Evolutionary conservation across 768 basidiomycete genomes (phyloP), one percentile per base, ranked within the genome.

Genomic region (Boletus tomentosulus): DNA sequence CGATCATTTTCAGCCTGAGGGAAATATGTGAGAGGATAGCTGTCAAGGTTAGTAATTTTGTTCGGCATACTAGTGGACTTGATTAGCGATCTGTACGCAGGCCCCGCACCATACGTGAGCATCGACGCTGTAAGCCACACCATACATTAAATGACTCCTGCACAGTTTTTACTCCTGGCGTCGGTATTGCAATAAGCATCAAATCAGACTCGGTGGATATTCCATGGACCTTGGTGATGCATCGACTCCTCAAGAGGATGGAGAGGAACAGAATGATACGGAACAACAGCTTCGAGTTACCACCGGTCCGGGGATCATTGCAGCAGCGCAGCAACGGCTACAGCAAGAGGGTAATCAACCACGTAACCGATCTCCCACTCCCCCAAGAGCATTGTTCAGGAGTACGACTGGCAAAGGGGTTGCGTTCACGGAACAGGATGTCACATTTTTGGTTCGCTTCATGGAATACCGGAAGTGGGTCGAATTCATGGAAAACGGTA

Each of bases 361-460:
- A n/a, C 78, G 86, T 47, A 76, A 80, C 59, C 77, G 87, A 25
- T 90, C 89, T 3, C 91, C 90, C 1, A 89, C 88, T 7, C 91
- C 91, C 16, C 91, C 91, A 1, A 75, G 83, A 51, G 86, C 88
- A 6, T 67, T 93, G 42, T 92, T 80, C 64, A 73, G 91, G 55
- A 93, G 91, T 63, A 92, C 91, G 3, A 92, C 91, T 0, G 91
- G 91, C 4, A 93, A 93, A 63, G 91, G 91, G 10, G 89, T 93
- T 12, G 91, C 91, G 13, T 93, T 93, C 62, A 92, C 91, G 0
- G 82, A 85, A 30, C 89, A 89, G 62, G 91, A 93, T 65, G 81
- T 90, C 22, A 79, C 76, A 3, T 93, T 89, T 66, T 71, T 93
- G 57, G 79, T 89, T 35, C 78, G 81, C 48, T 87, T 89, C 61